A percentile compares a stretch with the other conserved stretches of the same genome.
phyloP scores from a whole-genome alignment of 1,139 yeast genomes.

The Debaryomyces psychrophilus region DNA sequence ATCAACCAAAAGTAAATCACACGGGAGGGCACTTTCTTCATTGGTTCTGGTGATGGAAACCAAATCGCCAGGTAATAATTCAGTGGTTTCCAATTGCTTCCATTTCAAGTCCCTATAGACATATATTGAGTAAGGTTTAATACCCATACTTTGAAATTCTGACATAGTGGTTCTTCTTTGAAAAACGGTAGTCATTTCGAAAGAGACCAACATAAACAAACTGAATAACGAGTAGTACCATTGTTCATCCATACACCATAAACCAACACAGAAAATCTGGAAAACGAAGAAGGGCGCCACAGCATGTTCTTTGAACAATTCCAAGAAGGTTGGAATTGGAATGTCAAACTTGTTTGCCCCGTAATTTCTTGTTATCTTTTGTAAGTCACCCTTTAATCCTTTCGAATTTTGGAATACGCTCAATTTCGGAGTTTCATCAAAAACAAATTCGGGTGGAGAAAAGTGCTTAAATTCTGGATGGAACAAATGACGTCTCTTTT shows the following conservation, averaged over 20 bases:
- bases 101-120: conserved; percentile 74
- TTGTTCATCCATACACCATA: conserved; percentile 96
- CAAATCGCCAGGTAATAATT: conserved; percentile 88
- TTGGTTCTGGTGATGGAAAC: conserved; percentile 85
- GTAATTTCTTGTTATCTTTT: conserved; percentile 59
- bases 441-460: conserved; percentile 77
- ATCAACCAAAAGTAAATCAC: conserved; percentile 83
- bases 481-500: conserved; percentile 87
- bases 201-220: conserved; percentile 86
- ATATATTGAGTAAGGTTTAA: conserved; percentile 82
- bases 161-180: conserved; percentile 94
- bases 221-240: conserved; percentile 96
- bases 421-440: conserved; percentile 67
- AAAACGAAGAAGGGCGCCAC: conserved; percentile 98
- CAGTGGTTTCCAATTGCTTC: conserved; percentile 70
- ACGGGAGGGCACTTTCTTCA: conserved; percentile 94
- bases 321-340: conserved; percentile 89
- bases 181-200: conserved; percentile 92
- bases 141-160: conserved; percentile 97
- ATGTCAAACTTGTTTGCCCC: conserved; percentile 91
- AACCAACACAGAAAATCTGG: conserved; percentile 92
- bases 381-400: conserved; percentile 68
- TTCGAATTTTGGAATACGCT: conserved; percentile 58
- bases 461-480: conserved; percentile 58
- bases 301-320: conserved; percentile 94